Conservation (phyloP, 352 stramenopile species). For the Thalassiosira livingstoniorum region DNA sequence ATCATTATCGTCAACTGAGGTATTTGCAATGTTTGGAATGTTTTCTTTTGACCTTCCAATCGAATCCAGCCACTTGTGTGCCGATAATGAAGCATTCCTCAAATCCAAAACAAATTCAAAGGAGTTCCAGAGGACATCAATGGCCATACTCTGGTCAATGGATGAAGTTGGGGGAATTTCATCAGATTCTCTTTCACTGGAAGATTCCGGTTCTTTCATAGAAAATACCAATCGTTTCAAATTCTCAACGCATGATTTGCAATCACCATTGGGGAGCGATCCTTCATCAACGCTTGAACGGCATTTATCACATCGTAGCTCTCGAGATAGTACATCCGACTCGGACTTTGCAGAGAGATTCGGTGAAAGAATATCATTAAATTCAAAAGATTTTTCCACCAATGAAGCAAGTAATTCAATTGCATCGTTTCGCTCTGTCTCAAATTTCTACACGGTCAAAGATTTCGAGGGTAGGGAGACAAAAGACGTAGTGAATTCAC, state of each 20-base stretch:
- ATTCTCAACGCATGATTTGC: conserved; percentile 32
- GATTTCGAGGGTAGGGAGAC: background rate
- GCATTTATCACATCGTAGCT: conserved; percentile 35
- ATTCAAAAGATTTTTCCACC: conserved; percentile 58
- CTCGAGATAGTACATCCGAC: background rate
- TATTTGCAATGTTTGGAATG: too few species aligned
- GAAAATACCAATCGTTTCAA: conserved; percentile 43
- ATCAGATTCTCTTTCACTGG: conserved; percentile 1
- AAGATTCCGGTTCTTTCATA: conserved; percentile 27
- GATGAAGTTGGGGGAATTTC: background rate
- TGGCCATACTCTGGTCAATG: conserved; percentile 36
- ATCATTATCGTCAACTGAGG: too few species aligned
- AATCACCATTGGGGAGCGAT: background rate
- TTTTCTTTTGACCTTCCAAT: too few species aligned
- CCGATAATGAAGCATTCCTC: conserved; percentile 63
- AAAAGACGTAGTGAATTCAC: background rate
- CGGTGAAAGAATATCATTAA: too few species aligned
- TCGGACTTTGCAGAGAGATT: background rate
- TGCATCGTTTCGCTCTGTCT: conserved; percentile 77
- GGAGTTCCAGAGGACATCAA: conserved; percentile 68
- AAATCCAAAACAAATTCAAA: conserved; percentile 75
- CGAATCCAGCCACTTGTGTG: conserved; percentile 73
- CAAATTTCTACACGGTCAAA: conserved; percentile 51
- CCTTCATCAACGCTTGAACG: conserved; percentile 2
- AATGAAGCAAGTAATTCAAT: conserved; percentile 72